Evolutionary conservation across 2,329 filamentous ascomycete species (phyloP), one percentile per base, ranked within the genome.

Genomic region (Exophiala sp.): DNA sequence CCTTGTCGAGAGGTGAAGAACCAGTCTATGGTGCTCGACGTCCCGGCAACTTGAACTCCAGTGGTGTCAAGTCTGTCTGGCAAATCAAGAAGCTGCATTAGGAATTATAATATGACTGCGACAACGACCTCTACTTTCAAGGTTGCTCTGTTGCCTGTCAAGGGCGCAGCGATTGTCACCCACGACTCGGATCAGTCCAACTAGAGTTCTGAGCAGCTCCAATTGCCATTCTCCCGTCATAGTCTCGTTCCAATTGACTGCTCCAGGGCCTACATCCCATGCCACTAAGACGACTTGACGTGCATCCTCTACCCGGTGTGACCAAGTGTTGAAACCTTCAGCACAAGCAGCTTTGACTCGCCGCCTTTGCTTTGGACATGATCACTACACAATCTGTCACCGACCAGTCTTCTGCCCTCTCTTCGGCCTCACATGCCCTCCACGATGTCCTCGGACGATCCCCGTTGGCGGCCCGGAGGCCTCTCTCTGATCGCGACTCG

Each of bases 391-490:
- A 50, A 3, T 39, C 50, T 10, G 14, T 34, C 27, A 40, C 19
- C 19, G 22, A 46, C 27, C 48, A 49, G 14, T 40, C 38, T 32
- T 41, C 47, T 10, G 19, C 14, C 16, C 34, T 39, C 19, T 19
- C 52, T 23, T 45, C 52, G 11, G 46, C 44, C 30, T 45, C 50
- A 18, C 11, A 50, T 21, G 39, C 27, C 19, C 34, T 38, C 34
- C 54, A 48, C 37, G 41, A 53, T 53, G 50, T 44, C 29, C 16
- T 14, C 22, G 37, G 43, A 13, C 51, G 37, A 48, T 38, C 48
- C 19, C 29, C 48, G 23, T 49, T 46, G 22, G 16, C 19, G 21
- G 30, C 50, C 13, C 43, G 32, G 30, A 35, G 35, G 11, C 18
- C 42, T 23, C 29, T 27, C 11, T 39, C 51, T 37, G 14, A 37